Conservation (phyloP, 1,284 basidiomycete genomes). For the Testicularia cyperi region DNA sequence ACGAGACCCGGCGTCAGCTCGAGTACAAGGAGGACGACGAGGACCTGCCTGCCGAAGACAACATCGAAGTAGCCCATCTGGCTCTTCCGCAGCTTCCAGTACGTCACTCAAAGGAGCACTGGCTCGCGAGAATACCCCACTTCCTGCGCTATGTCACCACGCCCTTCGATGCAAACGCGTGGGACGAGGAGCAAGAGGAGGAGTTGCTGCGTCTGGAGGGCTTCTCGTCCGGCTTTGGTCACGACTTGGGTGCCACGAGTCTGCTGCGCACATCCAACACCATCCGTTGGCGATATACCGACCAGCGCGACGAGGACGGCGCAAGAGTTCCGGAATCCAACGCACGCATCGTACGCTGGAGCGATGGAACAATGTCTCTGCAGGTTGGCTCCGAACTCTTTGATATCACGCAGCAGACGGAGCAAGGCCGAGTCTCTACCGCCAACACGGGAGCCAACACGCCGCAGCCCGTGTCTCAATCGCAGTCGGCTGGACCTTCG, state of each 20-base stretch:
- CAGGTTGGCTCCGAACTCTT: slow-evolving; percentile 84
- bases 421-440: slow-evolving; percentile 31
- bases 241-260: slow-evolving; percentile 56
- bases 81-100: slow-evolving; percentile 46
- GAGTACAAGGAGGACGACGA: slow-evolving; percentile 62
- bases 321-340: slow-evolving; percentile 79
- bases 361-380: slow-evolving; percentile 81
- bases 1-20: slow-evolving; percentile 37
- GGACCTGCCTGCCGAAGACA: slow-evolving; percentile 64
- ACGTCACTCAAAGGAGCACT: slow-evolving; percentile 52
- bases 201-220: slow-evolving; percentile 59
- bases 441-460: slow-evolving; percentile 34
- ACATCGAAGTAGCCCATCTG: slow-evolving; percentile 65
- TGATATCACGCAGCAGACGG: slow-evolving; percentile 67
- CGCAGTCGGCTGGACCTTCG: slow-evolving; percentile 14
- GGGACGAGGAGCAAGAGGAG: slow-evolving; percentile 50
- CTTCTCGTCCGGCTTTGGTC: slow-evolving; percentile 63
- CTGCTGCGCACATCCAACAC: slow-evolving; percentile 81
- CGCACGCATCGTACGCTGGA: slow-evolving; percentile 83
- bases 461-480: slow-evolving; percentile 17
- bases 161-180: slow-evolving; percentile 44
- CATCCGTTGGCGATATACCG: slow-evolving; percentile 83
- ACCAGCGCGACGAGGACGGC: slow-evolving; percentile 67
- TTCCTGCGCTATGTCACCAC: slow-evolving; percentile 51
- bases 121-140: slow-evolving; percentile 54